Evolutionary conservation across 2,329 filamentous ascomycete species (phyloP), one percentile per base, ranked within the genome.

Genomic region (Blastomyces parvus): DNA sequence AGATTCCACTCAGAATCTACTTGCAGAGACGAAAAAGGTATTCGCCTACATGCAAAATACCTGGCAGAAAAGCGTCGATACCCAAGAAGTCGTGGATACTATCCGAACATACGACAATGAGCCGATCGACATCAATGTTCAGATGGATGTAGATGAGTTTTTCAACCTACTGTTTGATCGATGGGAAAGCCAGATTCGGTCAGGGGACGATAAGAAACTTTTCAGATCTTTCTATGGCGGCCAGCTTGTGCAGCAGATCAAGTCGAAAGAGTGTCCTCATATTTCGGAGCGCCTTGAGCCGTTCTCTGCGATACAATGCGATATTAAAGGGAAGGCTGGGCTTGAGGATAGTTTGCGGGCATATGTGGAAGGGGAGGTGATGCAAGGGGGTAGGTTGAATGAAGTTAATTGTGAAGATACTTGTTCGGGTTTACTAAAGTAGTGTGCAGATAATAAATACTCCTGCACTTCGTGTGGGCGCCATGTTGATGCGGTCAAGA

Each of bases 121-220:
- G 1, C 82, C 84, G 19, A 95, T 99, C 66, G 91, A 97, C 74
- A 87, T 95, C 33, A 86, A 87, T 63, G 86, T 89, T 64, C 94
- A 99, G 74, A 97, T 99, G 90, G 94, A 99, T 72, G 94, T 97
- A 5, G 94, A 97, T 69, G 92, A 97, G 73, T 99, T 97, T 73
- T 97, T 95, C 78, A 96, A 94, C 70, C 82, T 96, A 4, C 82
- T 99, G 0, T 94, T 97, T 69, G 91, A 96, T 74, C 85, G 91
- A 33, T 91, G 91, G 84, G 95, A 99, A 72, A 84, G 85, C 9
- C 90, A 96, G 70, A 85, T 97, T 67, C 75, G 83, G 22, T 82
- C 83, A 11, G 76, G 81, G 1, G 82, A 86, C n/a, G 84, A 86
- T 42, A 96, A 90, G 74, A 86, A 84, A 66, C 78, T 77, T 27